phyloP scores from a whole-genome alignment of 805 yeast species.

The Lipomyces sp. region DNA sequence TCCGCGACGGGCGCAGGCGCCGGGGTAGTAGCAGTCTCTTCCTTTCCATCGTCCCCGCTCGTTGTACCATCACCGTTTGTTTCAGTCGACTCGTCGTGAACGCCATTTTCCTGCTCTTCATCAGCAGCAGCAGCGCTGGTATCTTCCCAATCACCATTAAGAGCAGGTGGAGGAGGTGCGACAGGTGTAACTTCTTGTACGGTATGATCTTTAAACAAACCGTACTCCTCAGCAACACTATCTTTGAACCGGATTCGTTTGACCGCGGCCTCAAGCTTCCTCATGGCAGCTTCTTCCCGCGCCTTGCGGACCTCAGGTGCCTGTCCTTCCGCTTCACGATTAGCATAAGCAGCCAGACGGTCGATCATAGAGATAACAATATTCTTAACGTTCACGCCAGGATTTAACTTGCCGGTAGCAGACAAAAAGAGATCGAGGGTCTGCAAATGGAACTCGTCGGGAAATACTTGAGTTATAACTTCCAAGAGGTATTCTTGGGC shows the following conservation, averaged over 20 bases:
- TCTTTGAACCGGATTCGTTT: constrained; percentile 35
- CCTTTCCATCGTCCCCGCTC: constrained; percentile 37
- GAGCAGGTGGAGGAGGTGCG: constrained; percentile 31
- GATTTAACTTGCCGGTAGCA: constrained; percentile 69
- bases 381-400: constrained; percentile 68
- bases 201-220: constrained; percentile 31
- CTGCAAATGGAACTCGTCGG: constrained; percentile 83
- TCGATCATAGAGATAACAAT: constrained; percentile 71
- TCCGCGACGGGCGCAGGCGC: constrained; percentile 27
- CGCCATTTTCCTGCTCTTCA: constrained; percentile 17
- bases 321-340: constrained; percentile 47
- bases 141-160: constrained; percentile 38
- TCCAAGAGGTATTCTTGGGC: constrained; percentile 93
- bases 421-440: constrained; percentile 71
- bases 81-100: constrained; percentile 9
- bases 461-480: constrained; percentile 91
- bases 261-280: constrained; percentile 35
- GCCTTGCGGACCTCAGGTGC: constrained; percentile 38
- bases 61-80: constrained; percentile 15
- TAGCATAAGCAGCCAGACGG: constrained; percentile 63
- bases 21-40: constrained; percentile 15
- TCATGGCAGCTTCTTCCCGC: constrained; percentile 31
- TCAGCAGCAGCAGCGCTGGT: constrained; percentile 17
- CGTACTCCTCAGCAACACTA: constrained; percentile 36
- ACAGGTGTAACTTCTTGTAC: constrained; percentile 34